Evolutionary conservation across 805 yeast species (phyloP), one percentile per base, ranked within the genome.

Genomic region (Metschnikowia anglica): DNA sequence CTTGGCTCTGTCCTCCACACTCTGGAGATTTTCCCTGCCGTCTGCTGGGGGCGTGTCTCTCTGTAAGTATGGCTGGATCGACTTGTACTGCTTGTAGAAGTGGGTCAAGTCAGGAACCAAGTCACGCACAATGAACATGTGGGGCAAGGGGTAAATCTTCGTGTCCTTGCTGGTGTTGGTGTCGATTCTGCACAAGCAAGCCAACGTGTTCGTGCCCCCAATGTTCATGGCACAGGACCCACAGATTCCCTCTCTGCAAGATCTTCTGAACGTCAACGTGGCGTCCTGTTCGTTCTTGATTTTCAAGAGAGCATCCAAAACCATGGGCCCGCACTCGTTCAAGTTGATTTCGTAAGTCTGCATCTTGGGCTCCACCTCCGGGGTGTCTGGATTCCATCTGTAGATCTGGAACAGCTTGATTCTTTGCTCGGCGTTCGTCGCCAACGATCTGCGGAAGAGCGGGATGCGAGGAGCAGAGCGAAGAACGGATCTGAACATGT

Each of bases 201-300:
- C 99, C 56, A 93, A 78, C 24, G 99, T 93, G 79, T 93, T 93
- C 66, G 85, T 79, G 56, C 99, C 99, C 53, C 95, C 96, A 67
- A 93, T 93, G 77, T 93, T 93, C 99, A 93, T 93, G 55, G 99
- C 99, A 76, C 99, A 93, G 5, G 98, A 91, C 43, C 99, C 99
- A 76, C 99, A 93, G 55, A 93, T 93, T 60, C 99, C 99, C 74
- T 93, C 99, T 75, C 99, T 88, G 74, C 99, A 93, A 33, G 97
- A 89, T 72, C 99, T 84, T 75, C 99, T 84, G 72, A 93, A 87
- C 4, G 99, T 93, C 63, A 93, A 79, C 24, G 97, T 87, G 35
- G 97, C 69, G 66, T 93, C 99, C 70, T 88, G 95, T 72, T 93
- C 99, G 68, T 91, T 89, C 71, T 93, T 93, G 70, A 93, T 89